Base-by-base conservation (phyloP, 106 monocot genomes). In the Dendrobium chrysotoxum region DNA sequence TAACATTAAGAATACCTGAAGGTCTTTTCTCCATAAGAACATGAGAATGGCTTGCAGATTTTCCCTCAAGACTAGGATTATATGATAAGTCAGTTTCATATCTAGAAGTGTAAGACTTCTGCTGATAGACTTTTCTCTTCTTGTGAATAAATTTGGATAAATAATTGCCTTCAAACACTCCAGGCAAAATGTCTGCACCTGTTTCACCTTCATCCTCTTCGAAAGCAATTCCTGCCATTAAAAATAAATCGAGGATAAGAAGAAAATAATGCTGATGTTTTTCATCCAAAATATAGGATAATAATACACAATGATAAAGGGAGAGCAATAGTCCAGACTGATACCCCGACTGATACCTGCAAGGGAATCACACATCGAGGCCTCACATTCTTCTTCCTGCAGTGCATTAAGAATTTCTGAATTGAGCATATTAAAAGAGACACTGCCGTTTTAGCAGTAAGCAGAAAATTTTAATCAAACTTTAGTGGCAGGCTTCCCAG, bases 161-260 rank as follows among this genome's bases (percentile, higher is more conserved):
- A 77, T 79, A 82, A 39, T 81, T 84, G 38, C 80, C 86, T 47
- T 89, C 88, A 88, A 84, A 78, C 13, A 57, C 16, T 83, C 86
- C 85, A 72, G 86, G 77, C 8, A 84, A 78, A 75, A 81, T 73
- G 80, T 82, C 85, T 66, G 82, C 79, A 44, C 83, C 77, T 47
- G 90, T 88, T 81, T 92, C 91, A 83, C 84, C 92, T 89, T 92
- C 93, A 86, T 96, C 95, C 44, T 96, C 96, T 82, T 92, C 92
- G 78, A 84, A 86, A 54, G 80, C 79, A 87, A 75, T 89, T 25
- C 80, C 88, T 28, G 76, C 82, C 85, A 83, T 88, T 71, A 39
- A 21, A 83, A 80, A 75, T n/a, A 70, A 72, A 67, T 75, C 58
- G 16, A 42, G 23, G 16, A 65, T 75, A 75, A 79, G 46, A 80